Conservation (phyloP, 345 rosid species). For the Noccaea bulbosa region DNA sequence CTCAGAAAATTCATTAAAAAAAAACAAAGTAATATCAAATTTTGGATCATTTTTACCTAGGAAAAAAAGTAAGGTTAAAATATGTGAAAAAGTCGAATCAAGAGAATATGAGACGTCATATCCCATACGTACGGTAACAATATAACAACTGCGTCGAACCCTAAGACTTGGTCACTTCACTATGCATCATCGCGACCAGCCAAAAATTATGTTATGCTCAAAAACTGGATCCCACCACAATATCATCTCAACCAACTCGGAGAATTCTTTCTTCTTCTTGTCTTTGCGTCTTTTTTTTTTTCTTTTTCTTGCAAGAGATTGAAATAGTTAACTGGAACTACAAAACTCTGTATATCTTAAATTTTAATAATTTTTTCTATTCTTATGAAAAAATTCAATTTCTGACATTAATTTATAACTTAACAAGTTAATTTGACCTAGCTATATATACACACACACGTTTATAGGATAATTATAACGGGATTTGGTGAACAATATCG, state of each 20-base stretch:
- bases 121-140: slow-evolving; percentile 20
- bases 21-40: neutral
- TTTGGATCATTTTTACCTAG: neutral
- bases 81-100: neutral
- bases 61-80: neutral
- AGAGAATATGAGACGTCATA: slow-evolving; percentile 7
- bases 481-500: neutral
- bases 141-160: slow-evolving; percentile 28
- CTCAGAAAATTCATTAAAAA: too few species aligned
- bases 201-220: neutral
- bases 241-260: slow-evolving; percentile 26
- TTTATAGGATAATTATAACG: neutral
- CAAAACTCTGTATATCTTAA: neutral
- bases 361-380: too few species aligned
- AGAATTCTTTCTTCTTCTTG: slow-evolving; percentile 4
- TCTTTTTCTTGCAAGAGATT: neutral
- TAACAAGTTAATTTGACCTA: neutral
- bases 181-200: slow-evolving; percentile 22
- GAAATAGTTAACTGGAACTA: neutral
- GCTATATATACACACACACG: too few species aligned
- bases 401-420: too few species aligned
- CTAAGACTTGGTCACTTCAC: slow-evolving; percentile 37
- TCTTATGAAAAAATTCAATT: too few species aligned
- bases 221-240: slow-evolving; percentile 31
- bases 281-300: neutral